Evolutionary conservation across 495 filamentous ascomycete species (phyloP), one percentile per base, ranked within the genome.

Genomic region (Annulohypoxylon nitens): DNA sequence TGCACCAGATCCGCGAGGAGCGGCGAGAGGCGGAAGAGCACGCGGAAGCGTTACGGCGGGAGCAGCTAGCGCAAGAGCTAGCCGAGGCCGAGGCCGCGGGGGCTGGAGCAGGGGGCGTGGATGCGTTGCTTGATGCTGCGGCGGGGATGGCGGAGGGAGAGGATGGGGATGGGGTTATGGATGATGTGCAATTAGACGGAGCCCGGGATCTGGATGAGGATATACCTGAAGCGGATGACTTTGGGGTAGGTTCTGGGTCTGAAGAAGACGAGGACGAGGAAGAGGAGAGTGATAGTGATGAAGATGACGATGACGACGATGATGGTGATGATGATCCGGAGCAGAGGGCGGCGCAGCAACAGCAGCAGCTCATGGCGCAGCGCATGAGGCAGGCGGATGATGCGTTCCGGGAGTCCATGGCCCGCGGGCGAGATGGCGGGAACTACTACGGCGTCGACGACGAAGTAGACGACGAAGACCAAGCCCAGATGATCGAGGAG

Each of bases 11-110:
- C 78, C 89, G 88, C 64, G 93, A 94, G 76, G 93, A 95, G 84
- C 85, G 90, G 26, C 88, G 91, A 18, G 93, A 97, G 83, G 85
- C 90, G 43, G 90, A 92, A 74, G 93, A 97, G 78, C 90, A 92
- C n/a, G 86, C 91, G 54, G 90, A 90, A 60, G 90, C 89, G 0
- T 78, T 92, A 64, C 83, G 86, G 14, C 86, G 91, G n/a, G 92
- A 93, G 75, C 85, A 88, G 80, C 84, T 90, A 8, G 88, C 88
- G 53, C 87, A 89, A 60, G 90, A 90, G 63, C 85, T 90, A 11
- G 90, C 87, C 3, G 86, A 88, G 41, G 87, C 87, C 3, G 86
- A 84, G 69, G 86, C 79, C 9, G 85, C 79, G 37, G 79, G 78
- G 33, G 74, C 76, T 43, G 77, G 69, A 2, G 12, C 11, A 58